Evolutionary conservation across 306 rosid genomes (phyloP), one percentile per base, ranked within the genome.

Genomic region (Prunus salicina): DNA sequence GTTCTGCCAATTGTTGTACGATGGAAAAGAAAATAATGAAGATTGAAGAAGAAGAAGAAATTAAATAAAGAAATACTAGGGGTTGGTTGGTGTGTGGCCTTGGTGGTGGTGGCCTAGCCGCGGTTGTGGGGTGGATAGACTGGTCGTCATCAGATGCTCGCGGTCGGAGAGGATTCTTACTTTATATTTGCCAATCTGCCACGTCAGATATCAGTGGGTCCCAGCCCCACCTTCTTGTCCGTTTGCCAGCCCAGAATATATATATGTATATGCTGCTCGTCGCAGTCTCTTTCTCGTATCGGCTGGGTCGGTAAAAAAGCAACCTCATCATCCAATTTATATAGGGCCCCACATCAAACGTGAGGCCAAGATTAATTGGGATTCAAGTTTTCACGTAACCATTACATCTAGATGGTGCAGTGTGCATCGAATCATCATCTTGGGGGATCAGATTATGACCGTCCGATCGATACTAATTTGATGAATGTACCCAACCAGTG

Each of bases 61-160:
- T 7, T 3, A 4, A 30, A 34, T 2, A 64, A 52, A 10, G 2
- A 18, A 60, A 73, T 56, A 58, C 45, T 24, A 58, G 12, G 55
- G 68, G 49, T 58, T 43, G 68, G 27, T 15, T 38, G 43, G 43
- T 38, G 43, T 38, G 43, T 38, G 43, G 24, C 56, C 56, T 13
- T n/a, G 56, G 53, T 63, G 50, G 73, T 79, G 82, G 73, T 79
- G 82, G 78, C 52, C 78, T 43, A 65, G 82, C 74, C 77, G 78
- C 77, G 77, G 27, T 18, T 41, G 52, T 65, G 70, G 69, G 81
- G 81, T 47, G 78, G 78, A 50, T 81, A 34, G 75, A 72, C 46
- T 66, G 66, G 78, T 76, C 84, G 60, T 49, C 67, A 58, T 81
- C 81, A 72, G 81, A 76, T 81, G 84, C 84, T 76, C 71, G 22